Base-by-base conservation (phyloP, 768 basidiomycete genomes). In the Plicaturopsis crispa region DNA sequence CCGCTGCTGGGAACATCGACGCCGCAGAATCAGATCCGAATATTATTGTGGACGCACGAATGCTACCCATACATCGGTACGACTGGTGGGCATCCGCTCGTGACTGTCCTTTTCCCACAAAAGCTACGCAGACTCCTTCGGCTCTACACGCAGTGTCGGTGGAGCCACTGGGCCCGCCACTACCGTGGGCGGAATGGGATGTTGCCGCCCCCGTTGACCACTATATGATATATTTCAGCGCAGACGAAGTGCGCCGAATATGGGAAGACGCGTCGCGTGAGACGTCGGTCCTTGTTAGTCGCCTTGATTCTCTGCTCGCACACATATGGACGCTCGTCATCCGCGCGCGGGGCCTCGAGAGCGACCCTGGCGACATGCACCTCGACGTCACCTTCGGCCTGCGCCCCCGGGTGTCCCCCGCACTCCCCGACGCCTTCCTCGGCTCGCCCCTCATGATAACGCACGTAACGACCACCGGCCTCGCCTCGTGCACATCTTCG, bases 251-350 rank as follows among this genome's bases (percentile, higher is more conserved):
- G 8, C 35, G 51, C 5, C 46, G 49, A n/a, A 61, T 65, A 28
- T 63, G 61, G 57, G 38, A 51, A 31, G 56, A 48, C 16, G 55
- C 57, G 6, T 35, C 40, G 14, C 11, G 13, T 24, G 16, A 13
- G 10, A 10, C 24, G 12, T 37, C 16, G 5, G 45, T 42, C 12
- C 28, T 35, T 20, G 35, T 62, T 45, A 63, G 61, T 41, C 57
- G 58, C 42, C 53, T 61, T 17, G 62, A 63, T 45, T 55, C 57
- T 6, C 54, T 65, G 14, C 55, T 59, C 18, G 61, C 62, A 3
- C 60, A 61, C 42, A 28, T 66, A 5, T 66, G 65, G 63, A 39
- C 41, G 6, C 47, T 51, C n/a, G 48, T 63, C 24, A 55, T 59
- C 32, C 52, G 56, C 33, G 61, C 60, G 14, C 54, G 55, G 20